Evolutionary conservation across 441 rosid genomes (phyloP).

Genomic region (Pelargonium myrrhifolium): DNA sequence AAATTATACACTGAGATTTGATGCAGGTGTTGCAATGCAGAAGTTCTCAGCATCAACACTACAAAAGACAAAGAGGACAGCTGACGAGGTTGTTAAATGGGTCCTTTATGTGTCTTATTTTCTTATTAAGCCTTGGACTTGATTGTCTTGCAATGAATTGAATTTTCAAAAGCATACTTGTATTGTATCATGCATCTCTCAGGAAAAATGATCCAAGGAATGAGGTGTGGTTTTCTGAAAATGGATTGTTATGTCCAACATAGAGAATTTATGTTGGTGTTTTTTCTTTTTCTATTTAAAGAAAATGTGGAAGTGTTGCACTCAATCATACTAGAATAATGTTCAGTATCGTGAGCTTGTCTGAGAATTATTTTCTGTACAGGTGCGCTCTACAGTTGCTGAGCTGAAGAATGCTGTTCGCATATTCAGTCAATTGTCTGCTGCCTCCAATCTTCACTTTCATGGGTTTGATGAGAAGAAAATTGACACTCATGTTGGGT

Average conservation of each 20-base stretch:
- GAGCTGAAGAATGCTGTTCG: constrained; percentile 97
- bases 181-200: not conserved
- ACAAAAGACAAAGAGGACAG: constrained; percentile 88
- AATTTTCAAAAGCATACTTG: not conserved
- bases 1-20: constrained; percentile 88
- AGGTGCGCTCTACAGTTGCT: constrained; percentile 94
- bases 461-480: constrained; percentile 98
- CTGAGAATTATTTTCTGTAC: constrained; percentile 20
- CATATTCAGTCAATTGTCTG: constrained; percentile 76
- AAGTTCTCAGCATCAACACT: constrained; percentile 94
- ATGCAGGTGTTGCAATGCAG: constrained; percentile 99
- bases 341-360: constrained; percentile 1
- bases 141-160: constrained; percentile 1
- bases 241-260: not conserved
- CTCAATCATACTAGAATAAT: constrained; percentile 4
- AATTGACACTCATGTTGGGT: constrained; percentile 94
- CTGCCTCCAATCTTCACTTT: constrained; percentile 86
- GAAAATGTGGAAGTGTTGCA: not conserved
- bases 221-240: not conserved
- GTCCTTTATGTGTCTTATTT: constrained; percentile 6
- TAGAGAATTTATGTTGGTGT: not conserved
- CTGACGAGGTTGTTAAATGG: constrained; percentile 65
- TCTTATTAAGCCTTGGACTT: constrained; percentile 9
- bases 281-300: not conserved
- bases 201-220: not conserved